A percentile compares a stretch with the other conserved stretches of the same genome.
Evolutionary conservation across 164 flowering plant genomes (phyloP).

Genomic region (Saururus chinensis): DNA sequence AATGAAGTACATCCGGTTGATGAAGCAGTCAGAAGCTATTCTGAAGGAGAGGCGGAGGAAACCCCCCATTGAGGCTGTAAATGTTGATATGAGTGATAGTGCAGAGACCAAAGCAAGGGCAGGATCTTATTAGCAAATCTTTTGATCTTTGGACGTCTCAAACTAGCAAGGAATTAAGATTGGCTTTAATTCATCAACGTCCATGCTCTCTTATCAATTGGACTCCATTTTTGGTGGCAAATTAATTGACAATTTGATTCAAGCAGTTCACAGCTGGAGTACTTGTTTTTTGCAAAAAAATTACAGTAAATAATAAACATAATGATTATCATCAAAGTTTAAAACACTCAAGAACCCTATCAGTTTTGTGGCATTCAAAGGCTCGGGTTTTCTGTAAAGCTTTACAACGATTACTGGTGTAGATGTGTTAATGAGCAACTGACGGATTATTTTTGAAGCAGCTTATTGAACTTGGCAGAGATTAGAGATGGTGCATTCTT

Average conservation of each 20-base stretch:
- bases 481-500: conserved; percentile 29
- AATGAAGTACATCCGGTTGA: conserved; percentile 45
- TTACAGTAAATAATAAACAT: too few relatives aligned
- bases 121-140: background rate
- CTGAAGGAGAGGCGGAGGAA: conserved; percentile 24
- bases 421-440: conserved; percentile 15
- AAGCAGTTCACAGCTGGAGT: background rate
- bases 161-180: background rate
- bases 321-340: background rate
- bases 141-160: background rate
- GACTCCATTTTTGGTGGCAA: too few relatives aligned
- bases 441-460: conserved; percentile 51
- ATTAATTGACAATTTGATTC: too few relatives aligned
- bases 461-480: conserved; percentile 71
- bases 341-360: background rate
- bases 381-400: too few relatives aligned
- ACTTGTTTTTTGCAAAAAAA: background rate
- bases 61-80: background rate
- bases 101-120: background rate
- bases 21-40: conserved; percentile 41
- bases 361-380: background rate
- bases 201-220: background rate
- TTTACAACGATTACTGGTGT: background rate
- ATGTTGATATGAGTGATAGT: background rate
- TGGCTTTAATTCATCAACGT: background rate